Percentiles rank a stretch among this genome's conserved stretches.
phyloP scores from a whole-genome alignment of 495 filamentous ascomycete genomes.

The Neurospora sp. region DNA sequence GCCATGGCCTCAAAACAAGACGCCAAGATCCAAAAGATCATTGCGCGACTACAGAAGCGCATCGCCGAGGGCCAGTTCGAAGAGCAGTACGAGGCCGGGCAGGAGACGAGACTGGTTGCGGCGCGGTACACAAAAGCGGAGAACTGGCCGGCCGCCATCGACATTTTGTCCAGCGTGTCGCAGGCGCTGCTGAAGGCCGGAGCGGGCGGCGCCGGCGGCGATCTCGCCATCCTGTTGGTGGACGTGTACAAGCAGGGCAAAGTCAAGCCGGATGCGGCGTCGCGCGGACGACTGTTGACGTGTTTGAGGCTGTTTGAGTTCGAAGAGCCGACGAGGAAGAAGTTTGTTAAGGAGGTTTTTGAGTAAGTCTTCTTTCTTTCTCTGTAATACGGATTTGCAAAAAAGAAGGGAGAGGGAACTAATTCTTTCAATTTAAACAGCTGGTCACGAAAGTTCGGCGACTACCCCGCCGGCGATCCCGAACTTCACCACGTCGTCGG shows the following conservation, averaged over 20 bases:
- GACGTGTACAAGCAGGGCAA: conserved; percentile 82
- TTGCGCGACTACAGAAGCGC: conserved; percentile 47
- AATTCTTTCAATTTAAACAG: conserved; percentile 22
- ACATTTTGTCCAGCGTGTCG: conserved; percentile 77
- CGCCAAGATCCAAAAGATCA: conserved; percentile 40
- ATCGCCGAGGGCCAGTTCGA: conserved; percentile 79
- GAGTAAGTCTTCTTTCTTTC: conserved; percentile 40
- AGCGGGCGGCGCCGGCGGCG: conserved; percentile 85
- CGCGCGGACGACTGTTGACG: conserved; percentile 47
- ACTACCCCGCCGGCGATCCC: conserved; percentile 85
- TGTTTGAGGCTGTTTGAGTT: conserved; percentile 70
- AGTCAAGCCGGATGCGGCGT: conserved; percentile 55
- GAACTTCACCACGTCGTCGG: conserved; percentile 93
- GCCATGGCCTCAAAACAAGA: conserved; percentile 1
- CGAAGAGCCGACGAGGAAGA: conserved; percentile 82
- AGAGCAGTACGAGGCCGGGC: conserved; percentile 79
- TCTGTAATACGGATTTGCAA: neutral
- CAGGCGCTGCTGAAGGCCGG: conserved; percentile 76
- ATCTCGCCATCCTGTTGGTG: conserved; percentile 73
- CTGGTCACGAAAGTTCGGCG: conserved; percentile 78
- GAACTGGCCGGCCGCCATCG: conserved; percentile 75
- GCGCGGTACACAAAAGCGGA: conserved; percentile 79
- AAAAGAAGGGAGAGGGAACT: neutral
- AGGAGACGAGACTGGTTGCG: conserved; percentile 90
- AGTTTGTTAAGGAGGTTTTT: conserved; percentile 81